Evolutionary conservation across 805 yeast species (phyloP).

Genomic region (Wickerhamomyces mucosus): DNA sequence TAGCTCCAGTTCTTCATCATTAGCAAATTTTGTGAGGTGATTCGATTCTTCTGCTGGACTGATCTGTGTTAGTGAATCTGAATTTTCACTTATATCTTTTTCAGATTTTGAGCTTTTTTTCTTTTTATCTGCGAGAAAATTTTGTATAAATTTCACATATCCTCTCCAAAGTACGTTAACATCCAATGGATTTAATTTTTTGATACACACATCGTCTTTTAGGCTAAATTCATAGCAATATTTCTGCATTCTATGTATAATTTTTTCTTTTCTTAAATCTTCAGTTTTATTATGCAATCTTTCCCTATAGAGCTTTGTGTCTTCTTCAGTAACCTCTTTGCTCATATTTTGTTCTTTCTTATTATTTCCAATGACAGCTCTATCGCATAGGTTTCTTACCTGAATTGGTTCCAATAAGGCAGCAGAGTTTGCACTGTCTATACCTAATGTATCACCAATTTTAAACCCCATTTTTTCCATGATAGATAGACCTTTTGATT

Average conservation of each 20-base stretch:
- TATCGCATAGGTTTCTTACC: conserved; percentile 11
- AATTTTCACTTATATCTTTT: conserved; percentile 4
- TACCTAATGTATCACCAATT: conserved; percentile 37
- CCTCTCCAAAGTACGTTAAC: conserved; percentile 35
- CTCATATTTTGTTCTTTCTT: conserved; percentile 2
- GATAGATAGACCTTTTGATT: conserved; percentile 37
- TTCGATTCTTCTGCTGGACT: neutral
- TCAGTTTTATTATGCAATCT: conserved; percentile 12
- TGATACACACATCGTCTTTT: conserved; percentile 26
- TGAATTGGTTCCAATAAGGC: conserved; percentile 26
- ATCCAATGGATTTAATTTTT: conserved; percentile 21
- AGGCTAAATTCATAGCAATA: conserved; percentile 30
- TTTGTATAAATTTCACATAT: conserved; percentile 17
- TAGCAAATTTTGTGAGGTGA: conserved; percentile 6
- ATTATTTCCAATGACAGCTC: neutral
- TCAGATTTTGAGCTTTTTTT: conserved; percentile 5
- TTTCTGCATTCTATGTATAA: conserved; percentile 27
- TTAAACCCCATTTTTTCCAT: conserved; percentile 54
- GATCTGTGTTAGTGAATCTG: conserved; percentile 1
- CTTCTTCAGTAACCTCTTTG: conserved; percentile 8
- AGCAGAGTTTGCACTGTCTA: conserved; percentile 8
- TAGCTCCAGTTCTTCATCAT: conserved; percentile 22
- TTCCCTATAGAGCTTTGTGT: conserved; percentile 10
- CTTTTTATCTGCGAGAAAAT: too few relatives aligned
- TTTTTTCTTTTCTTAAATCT: conserved; percentile 7